Percentiles rank a stretch among this genome's conserved stretches.
phyloP scores from a whole-genome alignment of 345 rosid species.

The Salix brachista region DNA sequence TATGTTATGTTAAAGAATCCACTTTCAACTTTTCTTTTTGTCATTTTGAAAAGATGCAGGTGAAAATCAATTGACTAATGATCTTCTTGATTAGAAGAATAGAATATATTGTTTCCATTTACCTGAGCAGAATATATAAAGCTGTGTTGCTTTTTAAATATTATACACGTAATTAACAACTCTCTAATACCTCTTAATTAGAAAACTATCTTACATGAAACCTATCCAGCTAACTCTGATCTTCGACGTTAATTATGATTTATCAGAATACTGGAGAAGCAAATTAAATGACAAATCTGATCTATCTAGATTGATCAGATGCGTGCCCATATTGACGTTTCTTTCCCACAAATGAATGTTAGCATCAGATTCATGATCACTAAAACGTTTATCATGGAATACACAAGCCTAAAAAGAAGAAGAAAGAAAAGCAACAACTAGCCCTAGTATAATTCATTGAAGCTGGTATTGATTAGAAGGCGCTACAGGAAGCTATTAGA shows the following conservation, averaged over 20 bases:
- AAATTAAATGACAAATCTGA: background rate
- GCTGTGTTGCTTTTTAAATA: background rate
- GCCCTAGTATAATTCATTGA: background rate
- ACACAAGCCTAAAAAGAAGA: background rate
- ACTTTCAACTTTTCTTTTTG: background rate
- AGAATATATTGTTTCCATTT: background rate
- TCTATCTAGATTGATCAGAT: background rate
- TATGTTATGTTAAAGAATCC: background rate
- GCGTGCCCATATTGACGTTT: background rate
- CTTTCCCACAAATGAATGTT: background rate
- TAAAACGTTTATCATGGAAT: background rate
- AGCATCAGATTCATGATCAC: background rate
- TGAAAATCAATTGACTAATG: background rate
- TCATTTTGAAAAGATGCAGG: background rate
- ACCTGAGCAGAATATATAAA: background rate
- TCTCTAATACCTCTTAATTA: background rate
- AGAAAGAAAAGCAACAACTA: background rate
- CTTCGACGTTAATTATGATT: background rate
- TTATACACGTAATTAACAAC: background rate
- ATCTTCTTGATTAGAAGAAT: background rate
- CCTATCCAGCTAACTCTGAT: background rate
- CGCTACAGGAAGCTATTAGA: background rate
- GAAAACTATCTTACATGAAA: background rate
- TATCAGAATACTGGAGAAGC: background rate
- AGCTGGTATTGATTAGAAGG: background rate